A percentile compares a stretch with the other conserved stretches of the same genome.
Evolutionary conservation across 768 basidiomycete genomes (phyloP).

Genomic region (Suillus cothurnatus): DNA sequence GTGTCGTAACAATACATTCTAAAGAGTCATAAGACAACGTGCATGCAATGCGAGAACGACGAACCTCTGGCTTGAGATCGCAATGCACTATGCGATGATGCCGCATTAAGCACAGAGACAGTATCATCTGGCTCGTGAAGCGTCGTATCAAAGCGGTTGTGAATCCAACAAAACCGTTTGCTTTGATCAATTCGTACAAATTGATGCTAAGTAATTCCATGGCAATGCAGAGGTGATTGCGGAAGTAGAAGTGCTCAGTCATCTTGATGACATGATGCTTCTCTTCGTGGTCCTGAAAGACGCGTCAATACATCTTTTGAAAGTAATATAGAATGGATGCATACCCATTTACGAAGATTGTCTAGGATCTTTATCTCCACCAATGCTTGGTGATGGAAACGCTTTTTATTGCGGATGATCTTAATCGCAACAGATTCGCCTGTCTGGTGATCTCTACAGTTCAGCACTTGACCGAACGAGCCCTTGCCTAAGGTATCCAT

Average conservation of each 20-base stretch:
- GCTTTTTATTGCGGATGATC: conserved; percentile 98
- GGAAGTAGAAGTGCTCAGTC: conserved; percentile 98
- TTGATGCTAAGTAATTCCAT: conserved; percentile 99
- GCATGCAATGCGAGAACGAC: conserved; percentile 20
- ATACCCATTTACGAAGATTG: conserved; percentile 95
- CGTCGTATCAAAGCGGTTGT: conserved; percentile 92
- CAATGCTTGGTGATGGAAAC: conserved; percentile 96
- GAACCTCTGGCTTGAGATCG: conserved; percentile 96
- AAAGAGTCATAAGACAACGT: conserved; percentile 4
- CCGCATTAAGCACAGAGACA: conserved; percentile 90
- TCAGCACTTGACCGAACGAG: conserved; percentile 95
- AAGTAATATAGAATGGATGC: conserved; percentile 23
- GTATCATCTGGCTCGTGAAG: conserved; percentile 94
- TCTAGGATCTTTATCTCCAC: conserved; percentile 99
- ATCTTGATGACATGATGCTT: conserved; percentile 98
- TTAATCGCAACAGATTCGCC: conserved; percentile 98
- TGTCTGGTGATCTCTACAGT: conserved; percentile 93
- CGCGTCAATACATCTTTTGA: neutral
- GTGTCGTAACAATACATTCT: conserved; percentile 95
- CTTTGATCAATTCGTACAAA: conserved; percentile 98
- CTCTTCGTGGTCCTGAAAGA: conserved; percentile 85
- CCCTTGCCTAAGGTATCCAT: conserved; percentile 94
- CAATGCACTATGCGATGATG: conserved; percentile 98
- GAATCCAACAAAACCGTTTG: conserved; percentile 98
- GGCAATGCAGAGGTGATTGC: conserved; percentile 96